A percentile compares a stretch with the other conserved stretches of the same genome.
These are phyloP conservation scores for Coemansia nantahalensis DNA, from an alignment of 192 early-diverging fungal genomes.

Conservation along the genomic window DNA sequence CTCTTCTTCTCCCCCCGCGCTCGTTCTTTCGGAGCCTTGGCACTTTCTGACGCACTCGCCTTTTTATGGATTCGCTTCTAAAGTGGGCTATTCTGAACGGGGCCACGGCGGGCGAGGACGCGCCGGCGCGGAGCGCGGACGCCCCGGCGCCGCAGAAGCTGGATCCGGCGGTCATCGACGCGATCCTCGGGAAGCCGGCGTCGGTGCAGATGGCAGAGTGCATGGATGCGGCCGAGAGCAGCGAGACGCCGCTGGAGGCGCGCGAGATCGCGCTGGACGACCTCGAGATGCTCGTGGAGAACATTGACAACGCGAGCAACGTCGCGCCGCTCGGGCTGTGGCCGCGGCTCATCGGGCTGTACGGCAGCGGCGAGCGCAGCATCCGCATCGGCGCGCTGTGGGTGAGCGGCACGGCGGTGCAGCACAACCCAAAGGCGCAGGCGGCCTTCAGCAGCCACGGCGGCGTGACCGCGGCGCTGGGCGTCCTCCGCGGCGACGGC, in stretches of 20 bases:
- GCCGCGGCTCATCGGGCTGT: slow-evolving; percentile 63
- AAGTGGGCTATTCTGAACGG: slow-evolving; percentile 79
- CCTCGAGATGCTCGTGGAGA: slow-evolving; percentile 86
- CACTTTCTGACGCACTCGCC: too few species aligned
- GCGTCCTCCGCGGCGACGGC: slow-evolving; percentile 38
- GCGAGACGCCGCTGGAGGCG: slow-evolving; percentile 59
- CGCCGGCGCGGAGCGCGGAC: slow-evolving; percentile 43
- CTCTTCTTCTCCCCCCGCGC: too few species aligned
- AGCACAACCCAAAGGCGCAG: slow-evolving; percentile 90
- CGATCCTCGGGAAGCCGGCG: slow-evolving; percentile 91
- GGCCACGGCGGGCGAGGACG: slow-evolving; percentile 70
- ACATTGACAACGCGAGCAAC: slow-evolving; percentile 89
- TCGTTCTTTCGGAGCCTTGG: too few species aligned
- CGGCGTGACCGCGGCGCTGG: slow-evolving; percentile 53
- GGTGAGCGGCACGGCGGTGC: slow-evolving; percentile 90
- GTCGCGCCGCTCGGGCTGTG: slow-evolving; percentile 87
- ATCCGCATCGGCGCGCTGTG: slow-evolving; percentile 75
- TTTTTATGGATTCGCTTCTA: slow-evolving; percentile 68
- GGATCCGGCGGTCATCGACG: slow-evolving; percentile 87
- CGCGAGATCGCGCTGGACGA: slow-evolving; percentile 86
- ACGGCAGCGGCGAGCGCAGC: slow-evolving; percentile 48
- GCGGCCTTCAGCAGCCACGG: slow-evolving; percentile 56
- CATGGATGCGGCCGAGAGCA: slow-evolving; percentile 61
- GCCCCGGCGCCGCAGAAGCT: slow-evolving; percentile 32
- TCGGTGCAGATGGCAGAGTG: slow-evolving; percentile 85